Percentiles rank a stretch among this genome's conserved stretches.
Evolutionary conservation across 163 green algal species (phyloP).

Genomic region (Picocystis sp.): DNA sequence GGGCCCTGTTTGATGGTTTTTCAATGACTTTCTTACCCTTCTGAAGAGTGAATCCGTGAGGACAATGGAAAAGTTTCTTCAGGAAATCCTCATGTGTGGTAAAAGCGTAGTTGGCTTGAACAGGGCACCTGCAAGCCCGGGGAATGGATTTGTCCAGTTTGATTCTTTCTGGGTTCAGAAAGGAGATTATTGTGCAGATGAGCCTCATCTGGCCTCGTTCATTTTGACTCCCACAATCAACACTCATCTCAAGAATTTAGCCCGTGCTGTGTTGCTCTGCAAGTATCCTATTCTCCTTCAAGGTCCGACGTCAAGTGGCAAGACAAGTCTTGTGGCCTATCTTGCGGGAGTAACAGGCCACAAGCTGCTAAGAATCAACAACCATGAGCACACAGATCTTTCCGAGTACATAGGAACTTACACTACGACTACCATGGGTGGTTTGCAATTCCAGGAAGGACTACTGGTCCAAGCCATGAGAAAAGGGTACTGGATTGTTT

Average conservation of each 20-base stretch:
- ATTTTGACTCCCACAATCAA: conserved; percentile 67
- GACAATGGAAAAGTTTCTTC: conserved; percentile 52
- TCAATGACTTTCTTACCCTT: conserved; percentile 82
- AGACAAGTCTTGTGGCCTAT: conserved; percentile 85
- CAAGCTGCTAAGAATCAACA: conserved; percentile 94
- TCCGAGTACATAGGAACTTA: conserved; percentile 91
- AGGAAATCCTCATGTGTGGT: conserved; percentile 42
- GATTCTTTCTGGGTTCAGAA: conserved; percentile 4
- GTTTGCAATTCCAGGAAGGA: conserved; percentile 76
- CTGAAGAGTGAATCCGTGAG: conserved; percentile 36
- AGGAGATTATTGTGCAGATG: not conserved
- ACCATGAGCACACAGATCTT: conserved; percentile 95
- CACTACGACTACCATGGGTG: conserved; percentile 42
- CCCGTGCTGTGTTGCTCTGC: conserved; percentile 56
- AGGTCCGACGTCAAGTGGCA: conserved; percentile 88
- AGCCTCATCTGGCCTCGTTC: conserved; percentile 28
- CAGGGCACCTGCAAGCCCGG: conserved; percentile 13
- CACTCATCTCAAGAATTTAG: conserved; percentile 68
- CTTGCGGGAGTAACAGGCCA: conserved; percentile 82
- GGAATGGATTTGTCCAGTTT: conserved; percentile 5
- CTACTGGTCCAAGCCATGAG: conserved; percentile 71
- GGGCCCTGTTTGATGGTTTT: conserved; percentile 76
- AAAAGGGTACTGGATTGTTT: conserved; percentile 80
- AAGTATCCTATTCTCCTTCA: conserved; percentile 65
- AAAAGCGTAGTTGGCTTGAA: conserved; percentile 5